phyloP scores from a whole-genome alignment of 164 flowering plant genomes.

The Platanus orientalis region DNA sequence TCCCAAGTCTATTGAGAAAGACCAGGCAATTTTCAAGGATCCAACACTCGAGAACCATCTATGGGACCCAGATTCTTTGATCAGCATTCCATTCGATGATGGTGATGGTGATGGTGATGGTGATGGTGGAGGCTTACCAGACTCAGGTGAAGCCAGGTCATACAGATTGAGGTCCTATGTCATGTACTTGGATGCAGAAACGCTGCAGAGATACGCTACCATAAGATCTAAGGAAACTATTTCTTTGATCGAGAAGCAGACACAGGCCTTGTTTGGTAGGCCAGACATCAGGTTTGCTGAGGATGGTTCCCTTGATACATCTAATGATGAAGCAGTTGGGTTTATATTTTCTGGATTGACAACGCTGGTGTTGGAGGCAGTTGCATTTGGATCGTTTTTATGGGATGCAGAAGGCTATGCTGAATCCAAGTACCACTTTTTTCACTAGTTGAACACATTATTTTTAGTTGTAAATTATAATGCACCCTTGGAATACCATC shows the following conservation, averaged over 20 bases:
- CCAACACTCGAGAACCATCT: conserved; percentile 36
- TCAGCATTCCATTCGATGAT: conserved; percentile 44
- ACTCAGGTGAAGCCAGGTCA: conserved; percentile 34
- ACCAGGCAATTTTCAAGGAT: conserved; percentile 26
- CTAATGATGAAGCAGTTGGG: conserved; percentile 60
- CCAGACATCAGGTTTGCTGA: conserved; percentile 64
- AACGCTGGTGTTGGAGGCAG: conserved; percentile 83
- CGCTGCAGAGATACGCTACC: conserved; percentile 82
- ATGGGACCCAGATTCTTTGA: conserved; percentile 72
- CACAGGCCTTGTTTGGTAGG: conserved; percentile 87
- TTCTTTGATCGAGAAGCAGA: conserved; percentile 84
- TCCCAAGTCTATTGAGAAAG: conserved; percentile 42
- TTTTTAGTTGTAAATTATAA: no score
- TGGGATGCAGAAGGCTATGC: conserved; percentile 83
- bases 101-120: conserved; percentile 12
- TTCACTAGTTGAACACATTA: conserved; percentile 35
- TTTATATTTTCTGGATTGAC: conserved; percentile 67
- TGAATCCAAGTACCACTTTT: conserved; percentile 68
- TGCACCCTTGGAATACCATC: no score
- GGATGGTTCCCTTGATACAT: conserved; percentile 64
- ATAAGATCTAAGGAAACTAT: conserved; percentile 82
- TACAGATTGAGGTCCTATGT: conserved; percentile 69
- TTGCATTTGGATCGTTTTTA: conserved; percentile 83
- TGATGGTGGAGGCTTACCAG: conserved; percentile 21
- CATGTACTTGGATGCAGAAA: conserved; percentile 85